A percentile compares a stretch with the other conserved stretches of the same genome.
Conservation (phyloP, 148 eudicot species). For the Silene conica region DNA sequence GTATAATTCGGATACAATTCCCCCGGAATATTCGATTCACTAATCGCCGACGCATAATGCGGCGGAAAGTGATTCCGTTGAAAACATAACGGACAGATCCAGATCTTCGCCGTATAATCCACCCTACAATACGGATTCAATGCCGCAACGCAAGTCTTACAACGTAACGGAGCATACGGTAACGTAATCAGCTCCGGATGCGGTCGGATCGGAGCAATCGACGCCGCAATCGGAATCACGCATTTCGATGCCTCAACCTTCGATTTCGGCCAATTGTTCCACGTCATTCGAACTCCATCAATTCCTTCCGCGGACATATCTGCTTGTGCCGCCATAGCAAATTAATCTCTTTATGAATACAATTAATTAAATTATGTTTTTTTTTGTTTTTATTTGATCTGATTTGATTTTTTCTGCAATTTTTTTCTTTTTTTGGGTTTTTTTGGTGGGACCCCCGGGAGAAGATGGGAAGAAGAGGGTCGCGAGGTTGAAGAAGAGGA, state of each 20-base stretch:
- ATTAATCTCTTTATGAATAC: background rate
- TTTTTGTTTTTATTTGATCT: no score
- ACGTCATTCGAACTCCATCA: slow-evolving; percentile 80
- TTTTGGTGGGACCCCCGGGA: slow-evolving; percentile 22
- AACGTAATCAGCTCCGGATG: slow-evolving; percentile 51
- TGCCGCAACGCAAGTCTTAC: slow-evolving; percentile 60
- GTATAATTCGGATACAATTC: slow-evolving; percentile 75
- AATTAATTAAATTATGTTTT: background rate
- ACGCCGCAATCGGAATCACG: slow-evolving; percentile 84
- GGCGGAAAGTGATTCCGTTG: slow-evolving; percentile 88
- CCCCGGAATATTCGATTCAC: slow-evolving; percentile 72
- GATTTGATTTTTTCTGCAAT: background rate
- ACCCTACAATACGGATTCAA: slow-evolving; percentile 67
- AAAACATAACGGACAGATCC: slow-evolving; percentile 91
- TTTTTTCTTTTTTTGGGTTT: background rate
- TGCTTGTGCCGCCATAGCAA: slow-evolving; percentile 39
- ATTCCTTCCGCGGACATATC: slow-evolving; percentile 74
- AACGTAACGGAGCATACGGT: slow-evolving; percentile 76
- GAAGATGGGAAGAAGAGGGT: slow-evolving; percentile 34
- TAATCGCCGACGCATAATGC: slow-evolving; percentile 48
- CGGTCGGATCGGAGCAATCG: slow-evolving; percentile 67
- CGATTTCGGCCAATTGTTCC: slow-evolving; percentile 87
- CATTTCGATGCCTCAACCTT: slow-evolving; percentile 81
- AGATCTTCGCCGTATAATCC: slow-evolving; percentile 66
- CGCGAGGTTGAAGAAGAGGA: slow-evolving; percentile 6